Base-by-base conservation (phyloP, 2,329 filamentous ascomycete genomes). In the Fusarium begoniae region DNA sequence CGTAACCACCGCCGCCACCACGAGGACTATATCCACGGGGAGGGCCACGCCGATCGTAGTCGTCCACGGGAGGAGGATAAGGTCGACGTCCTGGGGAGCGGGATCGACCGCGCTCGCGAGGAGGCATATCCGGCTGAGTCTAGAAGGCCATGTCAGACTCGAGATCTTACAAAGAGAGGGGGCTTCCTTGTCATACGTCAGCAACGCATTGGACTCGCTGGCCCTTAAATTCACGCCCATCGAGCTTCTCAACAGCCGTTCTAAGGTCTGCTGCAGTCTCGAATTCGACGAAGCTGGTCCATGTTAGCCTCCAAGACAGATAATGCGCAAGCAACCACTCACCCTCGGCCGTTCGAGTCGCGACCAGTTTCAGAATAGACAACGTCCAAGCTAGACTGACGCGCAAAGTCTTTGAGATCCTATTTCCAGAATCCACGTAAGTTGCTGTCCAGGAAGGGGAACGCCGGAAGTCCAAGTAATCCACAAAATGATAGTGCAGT, bases 381-480 rank as follows among this genome's bases (percentile, higher is more conserved):
- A 76, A 99, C 96, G 83, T 98, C 96, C 84, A 98, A 90, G 84
- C 95, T 95, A 83, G 96, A 97, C 84, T 97, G 94, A 82, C 96
- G 95, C 73, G 96, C 96, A 85, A 99, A 99, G 84, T 99, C 96
- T 93, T 99, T 99, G 62, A 99, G 91, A 85, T 99, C 96, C 96
- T 99, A 95, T 86, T 92, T 87, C 89, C 89, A 91, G 88, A 89
- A 85, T 90, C 89, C 90, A 89, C 89, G 93, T 96, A 94, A 95
- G 93, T 95, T 86, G 90, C 83, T 86, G 83, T 90, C 88, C 86
- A 87, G 88, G 86, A 82, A 79, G 72, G 76, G 45, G 68, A 78
- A 75, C 67, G 76, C 75, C 76, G 78, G 75, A 68, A 76, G 77
- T 79, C 79, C 79, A 82, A 77, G 77, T 76, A 78, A 79, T 81